Conservation (phyloP, 2,329 filamentous ascomycete species). For the Arthrinium puccinioides region DNA sequence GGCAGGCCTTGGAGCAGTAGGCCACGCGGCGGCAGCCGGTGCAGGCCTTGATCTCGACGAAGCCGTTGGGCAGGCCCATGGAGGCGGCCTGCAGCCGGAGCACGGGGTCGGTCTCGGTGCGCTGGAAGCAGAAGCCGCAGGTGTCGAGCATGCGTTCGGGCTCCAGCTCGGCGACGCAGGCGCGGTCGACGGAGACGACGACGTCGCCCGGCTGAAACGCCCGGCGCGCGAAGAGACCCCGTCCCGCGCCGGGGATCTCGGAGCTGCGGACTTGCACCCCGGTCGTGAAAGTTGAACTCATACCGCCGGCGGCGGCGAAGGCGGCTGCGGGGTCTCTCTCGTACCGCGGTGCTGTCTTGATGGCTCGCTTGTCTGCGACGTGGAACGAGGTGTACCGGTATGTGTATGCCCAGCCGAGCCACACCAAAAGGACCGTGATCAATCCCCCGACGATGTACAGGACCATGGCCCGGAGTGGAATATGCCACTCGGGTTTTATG, state of each 20-base stretch:
- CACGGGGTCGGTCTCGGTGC: slow-evolving; percentile 12
- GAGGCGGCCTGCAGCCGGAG: slow-evolving; percentile 10
- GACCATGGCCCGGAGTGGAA: no score
- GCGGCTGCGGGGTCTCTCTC: no score
- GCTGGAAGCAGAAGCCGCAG: slow-evolving; percentile 21
- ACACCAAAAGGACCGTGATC: no score
- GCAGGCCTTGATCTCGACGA: slow-evolving; percentile 16
- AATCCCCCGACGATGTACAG: no score
- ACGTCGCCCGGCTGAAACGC: slow-evolving; percentile 17
- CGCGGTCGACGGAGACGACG: slow-evolving; percentile 14
- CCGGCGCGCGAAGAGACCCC: slow-evolving; percentile 16
- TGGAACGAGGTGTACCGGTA: no score
- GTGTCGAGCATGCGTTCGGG: slow-evolving; percentile 15
- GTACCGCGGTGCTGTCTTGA: no score
- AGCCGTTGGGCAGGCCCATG: slow-evolving; percentile 18
- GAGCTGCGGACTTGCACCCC: slow-evolving; percentile 15
- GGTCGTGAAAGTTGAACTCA: no score
- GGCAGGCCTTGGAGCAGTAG: slow-evolving; percentile 21
- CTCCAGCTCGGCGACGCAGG: slow-evolving; percentile 16
- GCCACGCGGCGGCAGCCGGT: slow-evolving; percentile 14
- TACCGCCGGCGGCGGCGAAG: no score
- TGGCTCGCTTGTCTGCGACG: no score
- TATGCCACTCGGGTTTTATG: no score
- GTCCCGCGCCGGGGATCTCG: slow-evolving; percentile 14
- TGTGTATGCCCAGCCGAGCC: no score